Evolutionary conservation across 2,329 filamentous ascomycete species (phyloP).

Genomic region (Huntiella abstrusa): DNA sequence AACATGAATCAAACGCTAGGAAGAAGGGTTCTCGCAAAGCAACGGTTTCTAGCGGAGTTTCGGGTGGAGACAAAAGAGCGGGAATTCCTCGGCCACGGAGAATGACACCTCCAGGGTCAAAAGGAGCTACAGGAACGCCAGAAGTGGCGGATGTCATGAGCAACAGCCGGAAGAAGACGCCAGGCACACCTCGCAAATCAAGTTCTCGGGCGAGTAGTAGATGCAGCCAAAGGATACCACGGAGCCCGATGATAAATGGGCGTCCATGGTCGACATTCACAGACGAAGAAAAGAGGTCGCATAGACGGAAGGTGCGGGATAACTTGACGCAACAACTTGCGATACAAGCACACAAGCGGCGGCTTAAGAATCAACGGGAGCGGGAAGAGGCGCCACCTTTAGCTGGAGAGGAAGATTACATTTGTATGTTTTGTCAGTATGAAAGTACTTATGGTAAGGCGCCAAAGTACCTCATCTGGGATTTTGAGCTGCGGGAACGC

Average conservation of each 20-base stretch:
- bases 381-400: slow-evolving; percentile 56
- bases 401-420: slow-evolving; percentile 56
- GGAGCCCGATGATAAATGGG: neutral
- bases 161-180: too few species aligned
- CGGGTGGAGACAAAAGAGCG: too few species aligned
- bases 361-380: slow-evolving; percentile 54
- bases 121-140: too few species aligned
- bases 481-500: slow-evolving; percentile 89
- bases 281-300: slow-evolving; percentile 13
- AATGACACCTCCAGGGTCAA: too few species aligned
- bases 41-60: too few species aligned
- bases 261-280: slow-evolving; percentile 4
- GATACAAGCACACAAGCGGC: slow-evolving; percentile 57
- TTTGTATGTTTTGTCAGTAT: slow-evolving; percentile 97
- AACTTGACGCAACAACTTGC: slow-evolving; percentile 48
- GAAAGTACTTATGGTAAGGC: slow-evolving; percentile 84
- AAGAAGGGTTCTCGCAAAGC: too few species aligned
- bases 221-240: neutral
- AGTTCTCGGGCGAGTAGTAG: neutral
- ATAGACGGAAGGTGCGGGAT: slow-evolving; percentile 44
- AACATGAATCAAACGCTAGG: too few species aligned
- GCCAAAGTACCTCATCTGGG: slow-evolving; percentile 65
- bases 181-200: too few species aligned
- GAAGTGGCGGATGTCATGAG: too few species aligned
- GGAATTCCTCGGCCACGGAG: too few species aligned